These are phyloP conservation scores for Penicillium crustosum DNA, from an alignment of 2,329 filamentous ascomycete genomes.

Conservation along the genomic window DNA sequence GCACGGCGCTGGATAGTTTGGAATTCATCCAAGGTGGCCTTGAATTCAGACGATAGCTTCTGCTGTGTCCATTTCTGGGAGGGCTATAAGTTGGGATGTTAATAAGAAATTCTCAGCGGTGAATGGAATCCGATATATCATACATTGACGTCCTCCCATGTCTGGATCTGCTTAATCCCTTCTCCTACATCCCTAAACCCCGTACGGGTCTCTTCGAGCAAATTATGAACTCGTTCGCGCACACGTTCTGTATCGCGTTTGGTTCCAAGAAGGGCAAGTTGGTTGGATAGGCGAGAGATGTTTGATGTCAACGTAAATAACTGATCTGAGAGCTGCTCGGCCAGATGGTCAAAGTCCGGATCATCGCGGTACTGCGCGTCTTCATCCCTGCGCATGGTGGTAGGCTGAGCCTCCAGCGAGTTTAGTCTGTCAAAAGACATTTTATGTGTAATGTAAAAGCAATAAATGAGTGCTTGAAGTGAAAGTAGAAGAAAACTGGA, in stretches of 20 bases:
- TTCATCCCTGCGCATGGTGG: slow-evolving; percentile 65
- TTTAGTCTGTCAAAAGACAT: slow-evolving; percentile 95
- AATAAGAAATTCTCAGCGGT: slow-evolving; percentile 9
- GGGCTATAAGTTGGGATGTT: slow-evolving; percentile 55
- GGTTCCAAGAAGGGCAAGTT: slow-evolving; percentile 83
- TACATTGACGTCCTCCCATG: slow-evolving; percentile 81
- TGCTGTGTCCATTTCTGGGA: slow-evolving; percentile 96
- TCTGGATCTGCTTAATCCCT: slow-evolving; percentile 86
- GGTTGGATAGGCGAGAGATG: slow-evolving; percentile 78
- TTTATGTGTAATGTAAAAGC: slow-evolving; percentile 7
- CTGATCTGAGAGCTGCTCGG: slow-evolving; percentile 79
- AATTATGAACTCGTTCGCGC: slow-evolving; percentile 82
- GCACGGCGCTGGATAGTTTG: slow-evolving; percentile 86
- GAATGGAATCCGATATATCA: slow-evolving; percentile 26
- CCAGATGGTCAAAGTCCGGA: slow-evolving; percentile 83
- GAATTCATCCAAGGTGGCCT: slow-evolving; percentile 83
- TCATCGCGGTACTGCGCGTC: slow-evolving; percentile 82
- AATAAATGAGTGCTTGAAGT: slow-evolving; percentile 6
- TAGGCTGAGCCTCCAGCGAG: slow-evolving; percentile 76
- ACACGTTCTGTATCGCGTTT: slow-evolving; percentile 88
- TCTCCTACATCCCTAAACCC: slow-evolving; percentile 91
- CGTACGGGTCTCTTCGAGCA: slow-evolving; percentile 80
- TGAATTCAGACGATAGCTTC: slow-evolving; percentile 92
- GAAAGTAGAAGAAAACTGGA: slow-evolving; percentile 8
- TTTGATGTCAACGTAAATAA: slow-evolving; percentile 87